These are phyloP conservation scores for Myriangium duriaei DNA, from an alignment of 2,329 filamentous ascomycete species.

Conservation along the genomic window DNA sequence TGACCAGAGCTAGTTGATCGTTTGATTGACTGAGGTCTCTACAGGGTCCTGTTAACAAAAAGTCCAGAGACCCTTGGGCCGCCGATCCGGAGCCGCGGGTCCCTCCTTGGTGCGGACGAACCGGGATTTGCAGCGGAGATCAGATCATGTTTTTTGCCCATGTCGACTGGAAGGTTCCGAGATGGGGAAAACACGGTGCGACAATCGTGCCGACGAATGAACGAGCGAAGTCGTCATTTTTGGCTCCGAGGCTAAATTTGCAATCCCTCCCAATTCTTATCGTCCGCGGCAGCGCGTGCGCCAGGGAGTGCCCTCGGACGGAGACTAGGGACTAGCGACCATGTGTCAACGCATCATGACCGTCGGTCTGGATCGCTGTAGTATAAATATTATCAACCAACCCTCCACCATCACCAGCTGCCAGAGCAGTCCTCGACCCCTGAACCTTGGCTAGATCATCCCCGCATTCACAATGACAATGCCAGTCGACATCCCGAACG, in stretches of 20 bases:
- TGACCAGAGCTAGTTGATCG: background rate
- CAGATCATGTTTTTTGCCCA: background rate
- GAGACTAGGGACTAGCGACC: background rate
- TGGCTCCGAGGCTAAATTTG: too few relatives aligned
- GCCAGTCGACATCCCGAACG: background rate
- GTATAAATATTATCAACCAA: background rate
- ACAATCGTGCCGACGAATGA: background rate
- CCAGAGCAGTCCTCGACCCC: background rate
- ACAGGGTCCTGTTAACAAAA: background rate
- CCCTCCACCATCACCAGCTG: background rate
- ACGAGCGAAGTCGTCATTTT: background rate
- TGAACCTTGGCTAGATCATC: background rate
- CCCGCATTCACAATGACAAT: background rate
- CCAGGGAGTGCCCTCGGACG: too few relatives aligned
- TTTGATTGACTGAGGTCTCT: background rate
- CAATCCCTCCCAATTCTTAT: too few relatives aligned
- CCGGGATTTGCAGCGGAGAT: background rate
- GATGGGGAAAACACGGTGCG: background rate
- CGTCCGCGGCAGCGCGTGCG: background rate
- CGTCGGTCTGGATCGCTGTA: too few relatives aligned
- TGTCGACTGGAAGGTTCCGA: background rate
- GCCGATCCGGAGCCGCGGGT: background rate
- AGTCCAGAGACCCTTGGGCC: background rate
- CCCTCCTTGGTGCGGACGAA: background rate
- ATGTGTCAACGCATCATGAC: background rate